Evolutionary conservation across 1,284 basidiomycete species (phyloP), one percentile per base, ranked within the genome.

Genomic region (Agroathelia rolfsii): DNA sequence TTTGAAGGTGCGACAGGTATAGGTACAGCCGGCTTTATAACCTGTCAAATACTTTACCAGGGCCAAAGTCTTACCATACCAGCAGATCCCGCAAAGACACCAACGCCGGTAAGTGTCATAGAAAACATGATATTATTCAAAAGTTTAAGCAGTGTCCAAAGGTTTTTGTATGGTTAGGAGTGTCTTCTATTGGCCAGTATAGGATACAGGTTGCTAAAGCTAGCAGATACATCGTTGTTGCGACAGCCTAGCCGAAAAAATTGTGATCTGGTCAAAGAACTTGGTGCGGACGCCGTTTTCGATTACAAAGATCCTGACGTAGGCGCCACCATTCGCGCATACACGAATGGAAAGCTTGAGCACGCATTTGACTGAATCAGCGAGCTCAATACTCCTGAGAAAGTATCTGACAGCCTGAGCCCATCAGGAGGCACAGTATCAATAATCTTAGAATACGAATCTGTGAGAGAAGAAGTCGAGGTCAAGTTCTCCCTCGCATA

Each of bases 261-360:
- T 39, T 50, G 45, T 28, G 52, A 50, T 14, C 46, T 55, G 30
- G 50, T 62, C 36, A 54, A 55, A 38, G 38, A 42, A 4, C 59
- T 6, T 63, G 61, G 64, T 2, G 64, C 63, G 3, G 52, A 56
- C n/a, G 54, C 50, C 8, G 55, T 59, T 4, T 55, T 64, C 38
- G 52, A 64, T 39, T 55, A 59, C 32, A 36, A 44, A 6, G 51
- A 57, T 38, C 41, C 51, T 11, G 30, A 42, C 13, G 44, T 44
- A 1, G 30, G 41, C 12, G 39, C 39, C 30, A 47, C 45, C 23
- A 50, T 54, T 34, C 38, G 47, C 12, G 39, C 42, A 11, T 41
- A 38, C 6, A 52, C 55, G 4, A 34, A 47, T 6, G 48, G 53
- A 14, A 35, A 42, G 6, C 47, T 61, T 20, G 43, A 39, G 25